Conservation (phyloP, 2,329 filamentous ascomycete species). For the Nigrospora oryzae region DNA sequence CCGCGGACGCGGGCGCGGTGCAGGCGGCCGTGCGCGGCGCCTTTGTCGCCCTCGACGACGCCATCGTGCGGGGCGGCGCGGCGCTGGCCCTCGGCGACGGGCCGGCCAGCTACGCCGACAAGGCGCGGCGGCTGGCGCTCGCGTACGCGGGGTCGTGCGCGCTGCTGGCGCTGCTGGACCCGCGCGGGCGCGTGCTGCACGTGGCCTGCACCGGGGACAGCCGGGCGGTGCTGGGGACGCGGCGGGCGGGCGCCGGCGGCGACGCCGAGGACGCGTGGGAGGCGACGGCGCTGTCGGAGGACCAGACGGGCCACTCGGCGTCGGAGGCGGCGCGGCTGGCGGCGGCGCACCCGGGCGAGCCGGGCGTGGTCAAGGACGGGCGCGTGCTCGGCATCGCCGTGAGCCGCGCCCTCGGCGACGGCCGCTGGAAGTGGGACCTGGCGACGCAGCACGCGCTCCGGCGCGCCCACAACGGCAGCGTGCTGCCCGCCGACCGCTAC, state of each 20-base stretch:
- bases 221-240: constrained; percentile 50
- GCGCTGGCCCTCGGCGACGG: constrained; percentile 5
- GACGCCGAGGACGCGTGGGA: constrained; percentile 36
- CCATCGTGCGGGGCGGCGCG: constrained; percentile 15
- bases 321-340: constrained; percentile 47
- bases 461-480: constrained; percentile 61
- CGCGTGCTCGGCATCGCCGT: constrained; percentile 53
- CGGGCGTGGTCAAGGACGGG: constrained; percentile 47
- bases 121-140: constrained; percentile 15
- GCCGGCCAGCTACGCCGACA: constrained; percentile 19
- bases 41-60: constrained; percentile 27
- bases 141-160: constrained; percentile 21
- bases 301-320: constrained; percentile 58
- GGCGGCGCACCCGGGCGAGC: constrained; percentile 53
- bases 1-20: constrained; percentile 13
- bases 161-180: constrained; percentile 50
- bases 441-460: constrained; percentile 59
- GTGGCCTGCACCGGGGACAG: constrained; percentile 63
- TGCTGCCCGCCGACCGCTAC: constrained; percentile 24
- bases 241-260: no score
- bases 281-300: constrained; percentile 46
- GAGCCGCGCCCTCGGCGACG: constrained; percentile 61
- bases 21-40: constrained; percentile 25
- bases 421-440: constrained; percentile 57
- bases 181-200: constrained; percentile 39